Percentiles rank a stretch among this genome's conserved stretches.
phyloP scores from a whole-genome alignment of 306 rosid species.

The Cicer pinnatifidum region DNA sequence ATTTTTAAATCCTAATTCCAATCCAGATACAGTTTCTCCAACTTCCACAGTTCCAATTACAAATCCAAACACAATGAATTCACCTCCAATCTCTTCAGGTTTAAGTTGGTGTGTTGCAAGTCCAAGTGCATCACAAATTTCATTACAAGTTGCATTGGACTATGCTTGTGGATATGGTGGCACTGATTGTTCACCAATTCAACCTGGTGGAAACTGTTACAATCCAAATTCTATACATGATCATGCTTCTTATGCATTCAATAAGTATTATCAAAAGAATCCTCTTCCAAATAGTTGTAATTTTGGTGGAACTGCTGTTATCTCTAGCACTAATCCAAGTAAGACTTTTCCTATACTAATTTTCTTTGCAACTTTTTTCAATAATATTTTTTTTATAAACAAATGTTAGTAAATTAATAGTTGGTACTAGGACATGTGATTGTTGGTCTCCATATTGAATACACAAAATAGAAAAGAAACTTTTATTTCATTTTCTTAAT shows the following conservation, averaged over 20 bases:
- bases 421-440: conserved; percentile 37
- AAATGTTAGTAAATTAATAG: neutral
- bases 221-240: conserved; percentile 60
- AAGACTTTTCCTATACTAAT: conserved; percentile 42
- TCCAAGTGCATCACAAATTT: conserved; percentile 57
- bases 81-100: conserved; percentile 52
- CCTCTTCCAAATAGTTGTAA: conserved; percentile 85
- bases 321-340: conserved; percentile 82
- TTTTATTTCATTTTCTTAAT: conserved; percentile 20
- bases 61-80: conserved; percentile 49
- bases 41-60: conserved; percentile 54
- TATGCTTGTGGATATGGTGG: conserved; percentile 86
- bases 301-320: conserved; percentile 81
- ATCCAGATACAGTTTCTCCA: conserved; percentile 68
- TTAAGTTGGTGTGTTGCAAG: conserved; percentile 85
- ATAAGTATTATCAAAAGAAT: conserved; percentile 70
- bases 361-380: neutral
- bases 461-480: neutral
- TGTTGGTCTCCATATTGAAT: conserved; percentile 38
- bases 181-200: conserved; percentile 73
- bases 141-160: conserved; percentile 81
- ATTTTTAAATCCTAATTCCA: conserved; percentile 62
- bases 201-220: conserved; percentile 70
- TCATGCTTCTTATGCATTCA: conserved; percentile 84
- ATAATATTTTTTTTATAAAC: too few relatives aligned